Conservation (phyloP, 176 grass and related monocot genomes). For the Eremochloa ophiuroides region DNA sequence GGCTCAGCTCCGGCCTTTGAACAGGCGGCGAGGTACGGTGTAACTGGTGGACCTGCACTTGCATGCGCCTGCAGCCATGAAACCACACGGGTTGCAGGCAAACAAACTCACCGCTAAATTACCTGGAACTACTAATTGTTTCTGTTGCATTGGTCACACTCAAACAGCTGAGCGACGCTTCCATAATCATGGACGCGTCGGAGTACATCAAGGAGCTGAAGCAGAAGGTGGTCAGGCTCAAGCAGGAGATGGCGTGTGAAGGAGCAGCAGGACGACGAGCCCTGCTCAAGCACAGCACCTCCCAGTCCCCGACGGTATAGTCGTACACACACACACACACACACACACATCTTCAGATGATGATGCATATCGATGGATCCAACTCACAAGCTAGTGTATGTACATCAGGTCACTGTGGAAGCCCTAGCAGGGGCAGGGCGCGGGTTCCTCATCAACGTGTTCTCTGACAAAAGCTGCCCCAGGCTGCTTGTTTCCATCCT, state of each 20-base stretch:
- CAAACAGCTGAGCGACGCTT: conserved; percentile 50
- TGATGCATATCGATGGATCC: neutral
- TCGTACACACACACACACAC: too few relatives aligned
- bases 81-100: neutral
- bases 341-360: neutral
- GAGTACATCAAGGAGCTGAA: conserved; percentile 89
- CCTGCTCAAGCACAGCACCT: conserved; percentile 10
- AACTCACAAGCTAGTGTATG: neutral
- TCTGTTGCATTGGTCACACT: neutral
- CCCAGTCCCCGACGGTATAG: neutral
- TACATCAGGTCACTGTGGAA: conserved; percentile 76
- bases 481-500: conserved; percentile 72
- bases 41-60: neutral
- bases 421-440: conserved; percentile 46
- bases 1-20: neutral
- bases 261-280: conserved; percentile 23
- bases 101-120: too few relatives aligned
- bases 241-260: conserved; percentile 65
- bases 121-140: neutral
- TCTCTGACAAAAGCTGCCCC: conserved; percentile 65
- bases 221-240: conserved; percentile 79
- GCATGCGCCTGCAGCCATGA: neutral
- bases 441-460: conserved; percentile 90
- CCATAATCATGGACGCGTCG: conserved; percentile 83
- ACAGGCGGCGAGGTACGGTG: neutral